phyloP scores from a whole-genome alignment of 2,329 filamentous ascomycete species.

The Boeremia lycopersici region DNA sequence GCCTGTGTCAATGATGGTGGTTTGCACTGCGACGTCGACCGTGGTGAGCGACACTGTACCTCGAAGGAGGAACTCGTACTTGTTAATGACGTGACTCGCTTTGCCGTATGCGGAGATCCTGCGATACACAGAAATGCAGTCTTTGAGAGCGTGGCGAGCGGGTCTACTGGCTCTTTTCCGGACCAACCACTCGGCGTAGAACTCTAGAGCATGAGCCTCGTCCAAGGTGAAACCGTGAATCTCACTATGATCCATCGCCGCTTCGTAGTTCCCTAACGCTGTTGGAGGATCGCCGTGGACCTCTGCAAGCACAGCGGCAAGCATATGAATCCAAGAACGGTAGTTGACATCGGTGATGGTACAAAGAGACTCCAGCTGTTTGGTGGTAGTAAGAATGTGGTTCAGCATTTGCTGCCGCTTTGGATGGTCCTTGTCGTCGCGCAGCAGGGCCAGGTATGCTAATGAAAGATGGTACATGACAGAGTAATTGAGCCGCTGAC shows the following conservation, averaged over 20 bases:
- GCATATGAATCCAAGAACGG: conserved; percentile 68
- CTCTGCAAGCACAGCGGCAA: conserved; percentile 73
- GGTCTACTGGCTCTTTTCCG: conserved; percentile 69
- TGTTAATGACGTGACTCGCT: conserved; percentile 69
- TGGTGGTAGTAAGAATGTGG: conserved; percentile 61
- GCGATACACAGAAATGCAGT: conserved; percentile 71
- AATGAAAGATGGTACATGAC: conserved; percentile 53
- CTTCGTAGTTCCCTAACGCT: conserved; percentile 70
- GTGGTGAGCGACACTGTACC: conserved; percentile 66
- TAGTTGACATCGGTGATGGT: conserved; percentile 73
- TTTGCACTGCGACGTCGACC: conserved; percentile 70
- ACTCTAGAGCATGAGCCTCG: conserved; percentile 73
- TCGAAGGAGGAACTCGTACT: conserved; percentile 70
- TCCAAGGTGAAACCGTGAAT: conserved; percentile 71
- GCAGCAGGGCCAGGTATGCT: conserved; percentile 48
- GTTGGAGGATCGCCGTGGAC: conserved; percentile 58
- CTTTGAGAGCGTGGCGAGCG: conserved; percentile 70
- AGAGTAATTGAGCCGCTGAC: conserved; percentile 51
- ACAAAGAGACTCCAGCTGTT: conserved; percentile 68
- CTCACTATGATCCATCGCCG: conserved; percentile 73
- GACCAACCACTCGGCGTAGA: conserved; percentile 75
- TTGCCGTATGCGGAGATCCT: conserved; percentile 73
- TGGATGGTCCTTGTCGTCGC: conserved; percentile 43
- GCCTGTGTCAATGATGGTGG: conserved; percentile 62
- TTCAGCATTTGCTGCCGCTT: conserved; percentile 57